Percentiles rank a stretch among this genome's conserved stretches.
These are phyloP conservation scores for Podila epigama DNA, from an alignment of 192 early-diverging fungal genomes.

Conservation along the genomic window DNA sequence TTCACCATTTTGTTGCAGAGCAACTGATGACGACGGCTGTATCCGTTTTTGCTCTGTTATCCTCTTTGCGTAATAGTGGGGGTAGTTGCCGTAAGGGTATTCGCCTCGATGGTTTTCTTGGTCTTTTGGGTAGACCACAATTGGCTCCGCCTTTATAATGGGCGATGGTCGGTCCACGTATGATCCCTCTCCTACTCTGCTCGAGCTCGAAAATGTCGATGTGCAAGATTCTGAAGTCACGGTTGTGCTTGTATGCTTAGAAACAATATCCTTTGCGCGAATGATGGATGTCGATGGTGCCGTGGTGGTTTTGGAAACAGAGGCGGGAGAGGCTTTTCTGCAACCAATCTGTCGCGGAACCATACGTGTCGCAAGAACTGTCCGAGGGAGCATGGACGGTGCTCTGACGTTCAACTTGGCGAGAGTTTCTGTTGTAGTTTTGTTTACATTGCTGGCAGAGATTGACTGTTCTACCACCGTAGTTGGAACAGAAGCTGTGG, in stretches of 20 bases:
- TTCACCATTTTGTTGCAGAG: not conserved
- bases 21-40: not conserved
- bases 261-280: not conserved
- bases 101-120: not conserved
- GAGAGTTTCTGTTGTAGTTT: not conserved
- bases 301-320: not conserved
- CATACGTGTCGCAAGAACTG: not conserved
- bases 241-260: not conserved
- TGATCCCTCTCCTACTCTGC: too few species aligned
- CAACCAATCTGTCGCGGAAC: not conserved
- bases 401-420: not conserved
- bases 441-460: not conserved
- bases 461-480: too few species aligned
- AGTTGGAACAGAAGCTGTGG: too few species aligned
- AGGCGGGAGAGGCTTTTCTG: not conserved
- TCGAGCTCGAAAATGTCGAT: too few species aligned
- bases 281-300: not conserved
- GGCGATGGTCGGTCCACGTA: not conserved
- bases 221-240: not conserved
- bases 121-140: not conserved
- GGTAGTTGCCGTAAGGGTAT: constrained; percentile 64
- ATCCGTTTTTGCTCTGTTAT: not conserved
- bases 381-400: not conserved
- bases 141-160: not conserved
- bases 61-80: constrained; percentile 56